Conservation (phyloP, 148 eudicot species). For the Spergularia marina region DNA sequence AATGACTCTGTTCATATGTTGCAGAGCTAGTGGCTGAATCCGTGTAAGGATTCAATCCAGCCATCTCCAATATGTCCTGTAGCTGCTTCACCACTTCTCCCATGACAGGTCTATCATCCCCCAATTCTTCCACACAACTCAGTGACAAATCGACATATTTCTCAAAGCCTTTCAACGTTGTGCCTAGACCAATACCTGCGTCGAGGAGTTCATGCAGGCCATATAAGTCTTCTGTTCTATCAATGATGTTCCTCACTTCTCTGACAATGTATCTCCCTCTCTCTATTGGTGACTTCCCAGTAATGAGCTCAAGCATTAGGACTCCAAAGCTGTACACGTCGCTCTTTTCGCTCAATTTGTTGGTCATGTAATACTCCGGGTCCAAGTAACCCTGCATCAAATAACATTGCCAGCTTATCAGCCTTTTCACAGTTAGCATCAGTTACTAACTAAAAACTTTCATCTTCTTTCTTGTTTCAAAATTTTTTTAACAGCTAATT, state of each 20-base stretch:
- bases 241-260: conserved; percentile 40
- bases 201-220: conserved; percentile 34
- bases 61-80: conserved; percentile 37
- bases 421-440: not conserved
- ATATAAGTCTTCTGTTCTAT: conserved; percentile 27
- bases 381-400: conserved; percentile 73
- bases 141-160: conserved; percentile 60
- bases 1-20: conserved; percentile 9
- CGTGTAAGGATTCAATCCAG: conserved; percentile 28
- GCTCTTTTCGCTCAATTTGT: conserved; percentile 78
- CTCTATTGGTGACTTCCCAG: conserved; percentile 70
- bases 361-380: conserved; percentile 89
- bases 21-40: conserved; percentile 25
- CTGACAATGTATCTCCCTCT: conserved; percentile 79
- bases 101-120: conserved; percentile 66
- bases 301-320: conserved; percentile 75
- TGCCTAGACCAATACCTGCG: conserved; percentile 36
- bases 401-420: not conserved
- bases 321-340: conserved; percentile 93
- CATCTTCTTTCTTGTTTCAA: no score
- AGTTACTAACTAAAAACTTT: no score
- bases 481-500: no score
- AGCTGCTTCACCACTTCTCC: conserved; percentile 70
- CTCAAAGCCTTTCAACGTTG: conserved; percentile 31
- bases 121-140: conserved; percentile 72